Percentiles rank a stretch among this genome's conserved stretches.
Conservation (phyloP, 2,329 filamentous ascomycete genomes). For the Dactylellina sp. region DNA sequence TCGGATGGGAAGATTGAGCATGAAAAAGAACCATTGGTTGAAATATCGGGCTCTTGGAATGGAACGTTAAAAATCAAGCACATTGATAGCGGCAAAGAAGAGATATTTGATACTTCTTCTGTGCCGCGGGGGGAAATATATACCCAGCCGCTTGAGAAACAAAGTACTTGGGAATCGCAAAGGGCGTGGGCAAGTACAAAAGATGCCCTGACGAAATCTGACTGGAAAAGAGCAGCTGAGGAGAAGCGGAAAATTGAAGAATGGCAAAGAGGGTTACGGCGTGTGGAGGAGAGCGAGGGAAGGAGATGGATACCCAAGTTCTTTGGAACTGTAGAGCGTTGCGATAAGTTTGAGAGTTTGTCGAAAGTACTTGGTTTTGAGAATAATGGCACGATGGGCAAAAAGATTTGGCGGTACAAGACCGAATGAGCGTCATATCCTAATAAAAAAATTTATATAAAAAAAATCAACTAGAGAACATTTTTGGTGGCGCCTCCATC, state of each 20-base stretch:
- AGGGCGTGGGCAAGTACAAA: constrained; percentile 16
- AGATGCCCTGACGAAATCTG: constrained; percentile 5
- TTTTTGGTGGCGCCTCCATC: constrained; percentile 37
- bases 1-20: not conserved
- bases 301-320: constrained; percentile 21
- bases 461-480: no score
- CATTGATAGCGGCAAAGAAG: constrained; percentile 11
- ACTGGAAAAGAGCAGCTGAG: constrained; percentile 31
- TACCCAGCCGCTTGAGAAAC: constrained; percentile 3
- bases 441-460: no score
- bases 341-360: constrained; percentile 1
- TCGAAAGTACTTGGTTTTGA: not conserved
- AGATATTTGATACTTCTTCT: constrained; percentile 9
- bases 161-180: constrained; percentile 21
- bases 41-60: constrained; percentile 8
- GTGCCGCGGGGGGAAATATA: not conserved
- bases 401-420: not conserved
- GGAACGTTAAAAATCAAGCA: constrained; percentile 7
- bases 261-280: constrained; percentile 27
- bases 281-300: constrained; percentile 18
- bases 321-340: constrained; percentile 6
- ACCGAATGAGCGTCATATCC: no score
- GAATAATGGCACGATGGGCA: not conserved
- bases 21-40: constrained; percentile 11
- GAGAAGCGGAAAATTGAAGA: constrained; percentile 40